phyloP scores from a whole-genome alignment of 768 basidiomycete species.

The Mycena haematopus region DNA sequence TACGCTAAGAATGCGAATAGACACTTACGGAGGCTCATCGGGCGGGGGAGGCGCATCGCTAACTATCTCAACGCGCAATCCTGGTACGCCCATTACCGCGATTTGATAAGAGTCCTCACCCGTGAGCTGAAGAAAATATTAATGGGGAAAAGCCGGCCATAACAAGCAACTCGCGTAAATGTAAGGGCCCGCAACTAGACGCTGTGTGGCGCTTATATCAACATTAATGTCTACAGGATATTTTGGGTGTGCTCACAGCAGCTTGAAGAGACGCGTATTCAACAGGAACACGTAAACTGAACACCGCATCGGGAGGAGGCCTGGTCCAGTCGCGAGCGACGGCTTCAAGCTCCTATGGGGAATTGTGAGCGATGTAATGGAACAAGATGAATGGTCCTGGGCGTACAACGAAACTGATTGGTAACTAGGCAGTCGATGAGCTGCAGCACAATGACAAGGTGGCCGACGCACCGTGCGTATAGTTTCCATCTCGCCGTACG shows the following conservation, averaged over 20 bases:
- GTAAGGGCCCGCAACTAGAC: conserved; percentile 81
- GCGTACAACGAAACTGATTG: conserved; percentile 68
- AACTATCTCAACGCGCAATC: conserved; percentile 85
- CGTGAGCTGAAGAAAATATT: conserved; percentile 57
- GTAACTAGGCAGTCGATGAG: conserved; percentile 56
- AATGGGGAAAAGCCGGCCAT: conserved; percentile 25
- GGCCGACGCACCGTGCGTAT: conserved; percentile 63
- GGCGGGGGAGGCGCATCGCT: conserved; percentile 86
- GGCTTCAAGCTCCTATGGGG: conserved; percentile 74
- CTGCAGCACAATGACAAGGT: conserved; percentile 16
- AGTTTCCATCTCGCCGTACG: conserved; percentile 87
- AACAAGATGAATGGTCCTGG: neutral
- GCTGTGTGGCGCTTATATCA: conserved; percentile 48
- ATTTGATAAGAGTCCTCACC: conserved; percentile 90
- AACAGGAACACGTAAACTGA: conserved; percentile 82
- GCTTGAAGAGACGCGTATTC: conserved; percentile 87
- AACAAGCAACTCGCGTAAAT: conserved; percentile 66
- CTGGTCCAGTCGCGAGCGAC: conserved; percentile 87
- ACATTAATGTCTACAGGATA: conserved; percentile 21
- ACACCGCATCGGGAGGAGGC: conserved; percentile 79
- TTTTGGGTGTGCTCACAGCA: conserved; percentile 58
- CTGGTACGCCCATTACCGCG: conserved; percentile 82
- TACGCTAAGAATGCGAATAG: conserved; percentile 3
- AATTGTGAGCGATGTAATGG: conserved; percentile 17
- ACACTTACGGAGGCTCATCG: conserved; percentile 80